Percentiles rank a stretch among this genome's conserved stretches.
Evolutionary conservation across 257 asterid genomes (phyloP).

Genomic region (Ocimum tenuiflorum): DNA sequence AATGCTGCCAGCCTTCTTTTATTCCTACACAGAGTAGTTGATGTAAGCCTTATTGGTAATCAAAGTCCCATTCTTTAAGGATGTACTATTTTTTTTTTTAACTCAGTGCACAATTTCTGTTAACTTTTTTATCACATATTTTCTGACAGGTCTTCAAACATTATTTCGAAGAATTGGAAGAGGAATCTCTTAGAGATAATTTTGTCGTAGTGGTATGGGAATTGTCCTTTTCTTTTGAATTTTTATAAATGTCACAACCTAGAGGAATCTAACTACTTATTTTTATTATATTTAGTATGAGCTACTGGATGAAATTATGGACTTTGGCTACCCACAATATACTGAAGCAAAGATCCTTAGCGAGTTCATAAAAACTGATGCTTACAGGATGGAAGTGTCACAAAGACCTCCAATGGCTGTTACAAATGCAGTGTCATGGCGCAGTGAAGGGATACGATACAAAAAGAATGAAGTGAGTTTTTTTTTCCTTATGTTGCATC

Average conservation of each 20-base stretch:
- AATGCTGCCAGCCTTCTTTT: constrained; percentile 96
- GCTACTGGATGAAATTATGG: constrained; percentile 98
- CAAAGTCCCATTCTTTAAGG: constrained; percentile 10
- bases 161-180: constrained; percentile 96
- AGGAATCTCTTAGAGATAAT: constrained; percentile 95
- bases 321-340: constrained; percentile 96
- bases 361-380: constrained; percentile 98
- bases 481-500: constrained; percentile 2
- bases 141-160: constrained; percentile 85
- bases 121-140: constrained; percentile 9
- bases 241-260: not conserved
- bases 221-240: constrained; percentile 15
- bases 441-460: constrained; percentile 96
- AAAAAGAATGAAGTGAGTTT: constrained; percentile 85
- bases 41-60: constrained; percentile 58
- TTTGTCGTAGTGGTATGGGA: constrained; percentile 95
- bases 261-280: constrained; percentile 13
- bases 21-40: constrained; percentile 94
- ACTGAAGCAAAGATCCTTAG: constrained; percentile 99
- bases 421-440: constrained; percentile 99
- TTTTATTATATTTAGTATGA: constrained; percentile 54
- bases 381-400: constrained; percentile 95
- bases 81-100: not conserved
- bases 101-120: constrained; percentile 12
- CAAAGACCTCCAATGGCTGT: constrained; percentile 99